Base-by-base conservation (phyloP, 768 basidiomycete genomes). In the Boletus pseudopeckii region DNA sequence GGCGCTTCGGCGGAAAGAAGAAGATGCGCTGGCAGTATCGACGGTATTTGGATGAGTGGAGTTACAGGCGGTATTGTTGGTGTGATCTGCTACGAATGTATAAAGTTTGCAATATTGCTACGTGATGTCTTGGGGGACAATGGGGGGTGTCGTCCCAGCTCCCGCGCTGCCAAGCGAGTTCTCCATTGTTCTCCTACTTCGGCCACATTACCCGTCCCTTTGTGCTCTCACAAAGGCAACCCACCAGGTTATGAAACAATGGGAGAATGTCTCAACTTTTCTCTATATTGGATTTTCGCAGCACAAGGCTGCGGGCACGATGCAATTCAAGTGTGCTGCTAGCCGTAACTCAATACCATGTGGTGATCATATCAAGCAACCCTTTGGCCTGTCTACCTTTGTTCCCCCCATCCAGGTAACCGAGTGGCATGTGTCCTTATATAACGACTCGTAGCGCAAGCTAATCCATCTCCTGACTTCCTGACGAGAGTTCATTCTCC, bases 1-100 rank as follows among this genome's bases (percentile, higher is more conserved):
- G 64, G 85, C 83, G 51, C 70, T 74, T 61, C 80, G 87, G 53
- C 79, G 75, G 68, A 75, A 81, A 53, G 80, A 77, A 42, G 91
- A 95, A 71, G 84, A 91, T 71, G 84, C 83, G 55, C 72, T 99
- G 64, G 88, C 86, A 24, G 90, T 94, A 51, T 76, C 85, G 30
- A 93, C 90, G 71, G 89, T 99, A 30, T 99, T 99, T 71, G 84
- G 88, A 51, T 99, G 77, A 82, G 62, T 28, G 45, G 18, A 44
- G 7, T 36, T 55, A 53, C 32, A 33, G 33, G 11, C 49, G 11
- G 30, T 22, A 37, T 15, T 45, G 18, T 38, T 42, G 41, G 33
- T 30, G 11, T 45, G 24, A 17, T 33, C 22, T 50, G 26, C 36
- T 32, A 44, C 34, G 39, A 45, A 51, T 42, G 28, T 48, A 24